Evolutionary conservation across 2,329 filamentous ascomycete genomes (phyloP).

Genomic region (Chrysosporium keratinophilum): DNA sequence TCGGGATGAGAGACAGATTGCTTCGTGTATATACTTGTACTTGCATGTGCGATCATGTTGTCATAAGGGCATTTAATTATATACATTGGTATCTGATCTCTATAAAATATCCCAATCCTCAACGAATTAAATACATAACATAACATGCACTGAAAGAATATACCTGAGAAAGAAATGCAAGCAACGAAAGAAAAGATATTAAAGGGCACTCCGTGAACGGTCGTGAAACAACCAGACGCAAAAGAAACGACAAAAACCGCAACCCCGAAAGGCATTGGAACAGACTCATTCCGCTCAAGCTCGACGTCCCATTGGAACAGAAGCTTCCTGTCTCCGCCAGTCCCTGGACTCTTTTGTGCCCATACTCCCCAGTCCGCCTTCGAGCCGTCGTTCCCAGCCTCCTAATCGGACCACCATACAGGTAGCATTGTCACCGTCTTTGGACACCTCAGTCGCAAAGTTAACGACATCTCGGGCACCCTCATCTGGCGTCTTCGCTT

Average conservation of each 20-base stretch:
- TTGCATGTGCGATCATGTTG: neutral
- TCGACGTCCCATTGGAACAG: conserved; percentile 65
- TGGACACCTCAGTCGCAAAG: conserved; percentile 77
- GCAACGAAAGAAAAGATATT: no score
- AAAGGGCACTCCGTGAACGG: neutral
- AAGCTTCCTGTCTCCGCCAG: conserved; percentile 67
- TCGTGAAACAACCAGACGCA: neutral
- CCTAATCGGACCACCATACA: conserved; percentile 53
- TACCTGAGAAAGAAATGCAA: neutral
- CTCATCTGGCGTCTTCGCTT: conserved; percentile 81
- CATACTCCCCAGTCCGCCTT: conserved; percentile 79
- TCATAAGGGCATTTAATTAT: neutral
- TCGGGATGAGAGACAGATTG: neutral
- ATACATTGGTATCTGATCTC: conserved; percentile 6
- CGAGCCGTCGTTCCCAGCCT: conserved; percentile 53
- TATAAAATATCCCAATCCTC: neutral
- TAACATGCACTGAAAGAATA: neutral
- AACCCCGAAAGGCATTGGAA: neutral
- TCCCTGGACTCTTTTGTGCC: conserved; percentile 88
- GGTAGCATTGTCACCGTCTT: conserved; percentile 54
- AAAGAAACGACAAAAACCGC: neutral
- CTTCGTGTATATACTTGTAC: neutral
- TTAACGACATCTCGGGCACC: conserved; percentile 67
- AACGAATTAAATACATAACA: neutral
- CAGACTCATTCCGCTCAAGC: conserved; percentile 22